phyloP scores from a whole-genome alignment of 805 yeast genomes.

The Priceomyces castillae region DNA sequence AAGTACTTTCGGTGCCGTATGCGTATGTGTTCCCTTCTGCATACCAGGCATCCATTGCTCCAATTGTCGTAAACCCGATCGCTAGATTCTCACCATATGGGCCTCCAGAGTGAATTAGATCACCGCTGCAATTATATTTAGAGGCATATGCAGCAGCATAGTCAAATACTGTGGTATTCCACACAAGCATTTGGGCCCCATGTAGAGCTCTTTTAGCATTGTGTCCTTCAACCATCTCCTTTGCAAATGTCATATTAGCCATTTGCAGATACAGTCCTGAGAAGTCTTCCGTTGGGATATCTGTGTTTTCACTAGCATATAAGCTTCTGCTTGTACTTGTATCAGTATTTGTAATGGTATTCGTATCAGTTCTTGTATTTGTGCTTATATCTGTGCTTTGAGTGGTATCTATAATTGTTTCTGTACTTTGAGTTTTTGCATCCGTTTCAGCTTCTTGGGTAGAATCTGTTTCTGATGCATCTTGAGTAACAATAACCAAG shows the following conservation, averaged over 20 bases:
- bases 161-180: slow-evolving; percentile 30
- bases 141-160: slow-evolving; percentile 33
- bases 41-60: slow-evolving; percentile 42
- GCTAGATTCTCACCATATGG: slow-evolving; percentile 41
- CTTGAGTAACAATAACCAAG: not conserved
- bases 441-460: not conserved
- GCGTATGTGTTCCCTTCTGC: slow-evolving; percentile 30
- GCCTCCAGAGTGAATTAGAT: slow-evolving; percentile 34
- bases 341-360: not conserved
- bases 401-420: not conserved
- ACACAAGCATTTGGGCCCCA: slow-evolving; percentile 24
- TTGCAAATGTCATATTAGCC: slow-evolving; percentile 16
- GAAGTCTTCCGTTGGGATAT: not conserved
- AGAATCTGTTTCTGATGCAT: not conserved
- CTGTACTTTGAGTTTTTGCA: not conserved
- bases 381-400: not conserved
- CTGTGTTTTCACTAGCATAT: not conserved
- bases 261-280: not conserved
- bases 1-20: slow-evolving; percentile 24
- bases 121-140: slow-evolving; percentile 34
- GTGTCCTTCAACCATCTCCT: slow-evolving; percentile 23
- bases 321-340: not conserved
- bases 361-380: not conserved
- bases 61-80: slow-evolving; percentile 31
- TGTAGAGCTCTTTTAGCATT: slow-evolving; percentile 31